These are phyloP conservation scores for Spongispora temasekensis DNA, from an alignment of 1,284 basidiomycete species.

Conservation along the genomic window DNA sequence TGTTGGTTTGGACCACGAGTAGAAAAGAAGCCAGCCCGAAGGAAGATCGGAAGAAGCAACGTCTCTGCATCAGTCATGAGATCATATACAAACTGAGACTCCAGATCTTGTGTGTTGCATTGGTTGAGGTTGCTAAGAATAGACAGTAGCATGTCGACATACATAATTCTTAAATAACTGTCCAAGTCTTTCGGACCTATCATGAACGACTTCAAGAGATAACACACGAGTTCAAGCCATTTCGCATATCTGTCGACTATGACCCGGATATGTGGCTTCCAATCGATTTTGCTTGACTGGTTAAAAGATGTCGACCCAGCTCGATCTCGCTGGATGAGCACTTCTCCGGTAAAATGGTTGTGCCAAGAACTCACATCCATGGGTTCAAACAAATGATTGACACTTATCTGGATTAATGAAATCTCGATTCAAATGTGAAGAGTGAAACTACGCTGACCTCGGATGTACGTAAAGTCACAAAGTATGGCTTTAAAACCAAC, in stretches of 20 bases:
- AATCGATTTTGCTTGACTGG: constrained; percentile 44
- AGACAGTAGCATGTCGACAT: constrained; percentile 30
- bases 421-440: constrained; percentile 26
- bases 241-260: constrained; percentile 45
- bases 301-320: constrained; percentile 36
- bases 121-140: constrained; percentile 1
- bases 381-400: constrained; percentile 12
- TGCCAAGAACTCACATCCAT: constrained; percentile 36
- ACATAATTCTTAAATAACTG: constrained; percentile 23
- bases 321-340: constrained; percentile 36
- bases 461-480: constrained; percentile 46
- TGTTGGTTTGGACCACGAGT: too few relatives aligned
- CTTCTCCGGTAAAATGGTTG: constrained; percentile 38
- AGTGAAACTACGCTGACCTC: constrained; percentile 42
- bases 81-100: too few relatives aligned
- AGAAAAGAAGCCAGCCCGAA: too few relatives aligned
- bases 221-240: constrained; percentile 41
- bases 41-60: too few relatives aligned
- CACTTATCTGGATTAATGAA: constrained; percentile 1
- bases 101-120: background rate
- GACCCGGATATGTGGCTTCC: constrained; percentile 42
- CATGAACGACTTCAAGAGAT: constrained; percentile 36
- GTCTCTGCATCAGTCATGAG: too few relatives aligned
- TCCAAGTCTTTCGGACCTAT: constrained; percentile 9
- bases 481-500: constrained; percentile 47